Evolutionary conservation across 176 grass and related monocot species (phyloP), one percentile per base, ranked within the genome.

Genomic region (Aegilops umbellulata): DNA sequence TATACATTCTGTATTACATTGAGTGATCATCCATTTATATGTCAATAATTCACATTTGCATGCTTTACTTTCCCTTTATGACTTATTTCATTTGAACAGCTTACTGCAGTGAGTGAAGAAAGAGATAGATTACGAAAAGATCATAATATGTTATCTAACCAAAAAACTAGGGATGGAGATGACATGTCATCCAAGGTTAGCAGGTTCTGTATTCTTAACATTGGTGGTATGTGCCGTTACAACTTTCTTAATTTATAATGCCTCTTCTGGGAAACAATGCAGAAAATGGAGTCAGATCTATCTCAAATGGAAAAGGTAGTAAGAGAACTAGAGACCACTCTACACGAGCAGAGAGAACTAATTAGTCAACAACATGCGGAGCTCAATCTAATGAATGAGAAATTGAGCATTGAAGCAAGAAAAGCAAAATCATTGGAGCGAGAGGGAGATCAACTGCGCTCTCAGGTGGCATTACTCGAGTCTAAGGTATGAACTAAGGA

Each of bases 381-480:
- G 76, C 81, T 98, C 55, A 91, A 80, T 46, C 64, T 92, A 72
- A 78, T 94, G 77, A 98, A 92, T 69, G 94, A 98, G 87, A 94
- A 92, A 84, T 89, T 95, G 60, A 92, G 61, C 65, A 77, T 87
- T 79, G 97, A 98, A 89, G 80, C 82, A 84, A 98, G 86, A 85
- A 95, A 92, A 84, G 76, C 81, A 26, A 98, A 95, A 64, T 98
- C 94, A 46, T 88, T 95, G 82, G 97, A 98, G 93, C 83, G 97
- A 75, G 94, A 98, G 71, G 94, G 86, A 86, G 97, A 98, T 74
- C 91, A 95, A 55, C 77, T 98, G 74, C 93, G 90, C 65, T 88
- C 92, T 68, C 93, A 95, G 83, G 86, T 98, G 41, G 90, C 94
- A 32, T 87, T 98, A 81, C 84, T 98, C 25, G 97, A 98, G 89